Evolutionary conservation across 306 rosid species (phyloP).

Genomic region (Quercus engelmannii): DNA sequence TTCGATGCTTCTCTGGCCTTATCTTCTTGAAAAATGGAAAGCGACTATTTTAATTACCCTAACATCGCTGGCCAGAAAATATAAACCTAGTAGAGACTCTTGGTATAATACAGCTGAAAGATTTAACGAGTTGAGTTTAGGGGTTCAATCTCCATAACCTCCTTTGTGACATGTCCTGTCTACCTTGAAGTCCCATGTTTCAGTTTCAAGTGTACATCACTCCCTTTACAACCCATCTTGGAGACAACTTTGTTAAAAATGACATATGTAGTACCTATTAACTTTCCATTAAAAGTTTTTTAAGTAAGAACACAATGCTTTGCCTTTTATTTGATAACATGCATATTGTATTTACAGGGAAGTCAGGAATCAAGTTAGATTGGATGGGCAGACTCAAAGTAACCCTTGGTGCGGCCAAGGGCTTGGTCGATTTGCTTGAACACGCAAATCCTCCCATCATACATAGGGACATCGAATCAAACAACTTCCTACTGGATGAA

Average conservation of each 20-base stretch:
- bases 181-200: background rate
- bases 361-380: constrained; percentile 32
- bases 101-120: background rate
- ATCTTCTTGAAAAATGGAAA: background rate
- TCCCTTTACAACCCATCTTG: background rate
- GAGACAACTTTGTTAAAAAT: background rate
- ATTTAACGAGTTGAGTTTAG: background rate
- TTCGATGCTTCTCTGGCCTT: background rate
- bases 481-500: constrained; percentile 54
- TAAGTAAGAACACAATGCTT: background rate
- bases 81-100: no score
- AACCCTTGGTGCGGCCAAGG: constrained; percentile 69
- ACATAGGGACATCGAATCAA: constrained; percentile 76
- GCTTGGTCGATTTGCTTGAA: constrained; percentile 69
- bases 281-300: background rate
- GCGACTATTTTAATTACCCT: background rate
- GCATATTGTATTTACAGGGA: constrained; percentile 21
- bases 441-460: constrained; percentile 69
- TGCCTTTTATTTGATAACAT: background rate
- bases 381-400: constrained; percentile 36
- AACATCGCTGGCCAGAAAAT: background rate
- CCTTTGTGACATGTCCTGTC: background rate
- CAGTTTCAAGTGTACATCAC: background rate
- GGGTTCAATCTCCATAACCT: background rate
- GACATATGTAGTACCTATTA: background rate